These are phyloP conservation scores for Ochetophila trinervis DNA, from an alignment of 306 rosid genomes.

Conservation along the genomic window DNA sequence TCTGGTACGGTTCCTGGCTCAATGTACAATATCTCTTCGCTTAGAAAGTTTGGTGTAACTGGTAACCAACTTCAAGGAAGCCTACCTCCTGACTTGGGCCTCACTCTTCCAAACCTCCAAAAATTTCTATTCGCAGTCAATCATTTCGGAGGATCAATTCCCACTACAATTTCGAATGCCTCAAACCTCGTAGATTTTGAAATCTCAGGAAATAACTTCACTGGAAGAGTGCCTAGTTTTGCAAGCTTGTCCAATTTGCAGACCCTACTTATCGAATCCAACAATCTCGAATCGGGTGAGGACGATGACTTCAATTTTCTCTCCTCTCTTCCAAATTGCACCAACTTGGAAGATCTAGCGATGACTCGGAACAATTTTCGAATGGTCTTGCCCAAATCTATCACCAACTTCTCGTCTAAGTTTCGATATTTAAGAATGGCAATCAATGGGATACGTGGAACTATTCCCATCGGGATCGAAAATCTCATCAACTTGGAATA, in stretches of 20 bases:
- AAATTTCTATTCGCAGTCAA: neutral
- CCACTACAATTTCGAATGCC: constrained; percentile 23
- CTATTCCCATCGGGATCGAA: too few species aligned
- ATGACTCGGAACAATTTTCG: constrained; percentile 24
- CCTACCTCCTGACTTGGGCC: constrained; percentile 27
- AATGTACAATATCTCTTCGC: constrained; percentile 26
- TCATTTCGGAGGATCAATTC: constrained; percentile 23
- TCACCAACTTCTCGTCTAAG: constrained; percentile 28
- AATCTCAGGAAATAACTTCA: neutral
- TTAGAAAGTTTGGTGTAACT: neutral
- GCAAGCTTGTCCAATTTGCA: neutral
- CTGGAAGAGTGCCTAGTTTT: constrained; percentile 29
- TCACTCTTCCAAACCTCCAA: constrained; percentile 20
- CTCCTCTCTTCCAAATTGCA: constrained; percentile 20
- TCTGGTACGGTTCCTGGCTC: constrained; percentile 29
- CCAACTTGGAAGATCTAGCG: neutral
- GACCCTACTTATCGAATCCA: neutral
- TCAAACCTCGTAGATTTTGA: constrained; percentile 3
- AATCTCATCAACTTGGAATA: too few species aligned
- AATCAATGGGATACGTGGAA: too few species aligned
- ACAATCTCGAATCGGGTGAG: constrained; percentile 19
- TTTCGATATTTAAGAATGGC: too few species aligned
- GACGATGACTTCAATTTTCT: constrained; percentile 27
- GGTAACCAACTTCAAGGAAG: constrained; percentile 24
- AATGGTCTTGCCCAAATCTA: constrained; percentile 15